Base-by-base conservation (phyloP, 1,139 yeast species). In the Nematodospora anomalae region DNA sequence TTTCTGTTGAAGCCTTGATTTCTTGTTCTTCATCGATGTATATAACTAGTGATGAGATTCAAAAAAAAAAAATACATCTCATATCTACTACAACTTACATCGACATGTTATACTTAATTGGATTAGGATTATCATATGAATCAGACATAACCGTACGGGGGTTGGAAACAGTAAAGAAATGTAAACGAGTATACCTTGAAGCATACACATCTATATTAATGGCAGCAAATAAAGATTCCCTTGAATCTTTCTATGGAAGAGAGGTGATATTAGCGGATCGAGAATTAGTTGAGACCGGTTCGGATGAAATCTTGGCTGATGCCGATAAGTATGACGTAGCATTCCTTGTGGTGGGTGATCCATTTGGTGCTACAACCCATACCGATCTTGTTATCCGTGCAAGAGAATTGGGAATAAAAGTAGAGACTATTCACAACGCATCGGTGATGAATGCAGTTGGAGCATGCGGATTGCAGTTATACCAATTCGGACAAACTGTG, bases 371-470 rank as follows among this genome's bases (percentile, higher is more conserved):
- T 28, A 92, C 98, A 4, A 92, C 98, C 0, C 98, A 92, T 61
- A 88, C 97, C 0, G 98, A 92, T 64, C 73, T 92, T 46, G 88
- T 89, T 27, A 76, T 92, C 41, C 73, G 98, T 51, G 97, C 97
- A 24, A 76, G 95, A 50, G 95, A 86, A 60, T 71, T 82, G 45
- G 79, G 79, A 2, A 87, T 92, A 54, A 68, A 74, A 39, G 88
- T 86, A 30, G 94, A 86, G 54, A 77, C 86, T 34, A 79, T 92
- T 41, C 98, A 92, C 64, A 92, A 92, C 61, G 98, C 98, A 3
- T 86, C 96, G 16, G 95, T 92, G 15, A 89, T 92, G 97, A 92
- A 92, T 58, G 98, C 98, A 0, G 95, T 92, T 16, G 98, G 98
- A 10, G 95, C 97, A 1, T 89, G 97, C 67, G 98, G 98, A 16